Evolutionary conservation across 257 asterid species (phyloP).

Genomic region (Solanum habrochaites): DNA sequence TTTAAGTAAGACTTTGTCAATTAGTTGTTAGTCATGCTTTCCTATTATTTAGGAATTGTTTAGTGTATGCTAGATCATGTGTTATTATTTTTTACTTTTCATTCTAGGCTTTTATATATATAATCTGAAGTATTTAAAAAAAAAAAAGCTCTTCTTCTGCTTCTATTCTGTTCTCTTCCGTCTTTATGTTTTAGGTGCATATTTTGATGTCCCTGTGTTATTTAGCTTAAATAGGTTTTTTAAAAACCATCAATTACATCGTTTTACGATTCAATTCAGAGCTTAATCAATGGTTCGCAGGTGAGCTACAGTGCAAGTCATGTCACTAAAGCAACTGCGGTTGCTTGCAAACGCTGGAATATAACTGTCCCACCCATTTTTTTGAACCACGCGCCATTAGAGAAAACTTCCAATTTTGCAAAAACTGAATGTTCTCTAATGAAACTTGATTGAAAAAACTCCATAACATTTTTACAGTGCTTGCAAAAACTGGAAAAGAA

Average conservation of each 20-base stretch:
- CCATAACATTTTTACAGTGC: neutral
- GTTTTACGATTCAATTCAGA: neutral
- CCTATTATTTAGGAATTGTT: too few relatives aligned
- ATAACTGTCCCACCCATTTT: neutral
- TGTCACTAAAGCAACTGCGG: neutral
- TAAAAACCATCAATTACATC: neutral
- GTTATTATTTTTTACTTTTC: too few relatives aligned
- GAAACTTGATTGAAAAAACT: neutral
- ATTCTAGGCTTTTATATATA: too few relatives aligned
- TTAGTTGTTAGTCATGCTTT: too few relatives aligned
- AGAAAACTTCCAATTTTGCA: neutral
- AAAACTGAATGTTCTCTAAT: neutral
- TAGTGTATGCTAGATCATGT: too few relatives aligned
- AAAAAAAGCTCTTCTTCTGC: too few relatives aligned
- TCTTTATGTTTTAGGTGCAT: too few relatives aligned
- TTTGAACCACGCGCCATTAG: neutral
- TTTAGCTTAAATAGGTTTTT: too few relatives aligned
- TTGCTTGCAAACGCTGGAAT: neutral
- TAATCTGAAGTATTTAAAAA: too few relatives aligned
- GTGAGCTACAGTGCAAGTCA: neutral
- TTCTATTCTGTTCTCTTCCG: too few relatives aligned
- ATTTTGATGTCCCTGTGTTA: too few relatives aligned
- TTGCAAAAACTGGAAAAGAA: neutral
- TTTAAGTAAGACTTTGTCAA: too few relatives aligned
- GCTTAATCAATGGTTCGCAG: neutral